Evolutionary conservation across 192 early-diverging fungal species (phyloP).

Genomic region (Thamnidium elegans): DNA sequence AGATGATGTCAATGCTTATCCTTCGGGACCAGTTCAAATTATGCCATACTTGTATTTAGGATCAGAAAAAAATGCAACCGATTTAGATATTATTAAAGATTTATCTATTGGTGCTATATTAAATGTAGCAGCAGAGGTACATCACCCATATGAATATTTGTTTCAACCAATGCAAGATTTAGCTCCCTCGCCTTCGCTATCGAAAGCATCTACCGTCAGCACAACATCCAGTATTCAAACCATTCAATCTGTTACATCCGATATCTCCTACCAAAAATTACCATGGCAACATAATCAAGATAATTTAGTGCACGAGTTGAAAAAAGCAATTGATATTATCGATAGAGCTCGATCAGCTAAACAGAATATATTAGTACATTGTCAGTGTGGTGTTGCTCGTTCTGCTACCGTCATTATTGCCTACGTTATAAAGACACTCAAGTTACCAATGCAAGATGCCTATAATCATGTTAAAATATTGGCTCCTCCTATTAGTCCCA

Average conservation of each 20-base stretch:
- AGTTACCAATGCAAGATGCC: slow-evolving; percentile 57
- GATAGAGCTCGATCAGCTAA: slow-evolving; percentile 52
- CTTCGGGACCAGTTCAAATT: slow-evolving; percentile 55
- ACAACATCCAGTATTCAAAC: slow-evolving; percentile 5
- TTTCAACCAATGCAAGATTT: slow-evolving; percentile 15
- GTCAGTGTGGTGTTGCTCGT: slow-evolving; percentile 87
- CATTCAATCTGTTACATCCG: neutral
- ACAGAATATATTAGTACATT: slow-evolving; percentile 74
- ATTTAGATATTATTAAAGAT: slow-evolving; percentile 42
- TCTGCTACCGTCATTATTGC: slow-evolving; percentile 86
- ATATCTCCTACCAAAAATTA: slow-evolving; percentile 58
- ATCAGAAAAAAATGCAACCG: slow-evolving; percentile 58
- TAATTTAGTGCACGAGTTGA: slow-evolving; percentile 59
- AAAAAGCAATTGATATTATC: slow-evolving; percentile 64
- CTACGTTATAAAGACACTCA: slow-evolving; percentile 77
- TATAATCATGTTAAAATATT: slow-evolving; percentile 73
- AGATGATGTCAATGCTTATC: slow-evolving; percentile 43
- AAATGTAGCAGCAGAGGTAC: slow-evolving; percentile 79
- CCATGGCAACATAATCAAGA: slow-evolving; percentile 75
- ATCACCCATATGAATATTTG: slow-evolving; percentile 26
- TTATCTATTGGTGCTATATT: slow-evolving; percentile 59
- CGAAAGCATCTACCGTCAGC: slow-evolving; percentile 5
- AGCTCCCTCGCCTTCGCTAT: slow-evolving; percentile 13
- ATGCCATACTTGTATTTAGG: slow-evolving; percentile 70
- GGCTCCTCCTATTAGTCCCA: slow-evolving; percentile 77